Evolutionary conservation across 306 rosid species (phyloP), one percentile per base, ranked within the genome.

Genomic region (Rosa chinensis): DNA sequence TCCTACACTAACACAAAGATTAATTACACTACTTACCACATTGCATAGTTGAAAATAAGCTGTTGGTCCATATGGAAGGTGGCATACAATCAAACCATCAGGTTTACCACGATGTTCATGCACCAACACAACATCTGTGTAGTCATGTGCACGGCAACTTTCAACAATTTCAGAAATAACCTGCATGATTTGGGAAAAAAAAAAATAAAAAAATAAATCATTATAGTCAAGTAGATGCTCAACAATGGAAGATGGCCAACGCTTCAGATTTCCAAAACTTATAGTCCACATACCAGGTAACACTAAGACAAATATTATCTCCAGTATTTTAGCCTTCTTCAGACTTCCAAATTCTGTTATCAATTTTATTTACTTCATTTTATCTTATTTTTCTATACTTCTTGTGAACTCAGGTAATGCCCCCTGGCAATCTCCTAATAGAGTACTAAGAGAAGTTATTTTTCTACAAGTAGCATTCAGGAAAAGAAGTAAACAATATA

Each of bases 61-160:
- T 63, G 98, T 92, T 69, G 99, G 99, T 69, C 99, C 99, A 82
- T 81, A 93, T 59, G 99, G 98, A 42, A 92, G 84, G 84, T 95
- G 97, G 85, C 91, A 86, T 78, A 92, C 88, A 74, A 88, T 90
- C 80, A 95, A 83, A 70, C 96, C 99, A 90, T 90, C 98, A 20
- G 99, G 99, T 62, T 89, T 91, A 77, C 97, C 99, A 48, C 98
- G 97, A 85, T 95, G 98, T 81, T 95, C 99, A 84, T 95, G 98
- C 75, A 93, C 97, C 79, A 92, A 83, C 72, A 93, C 55, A 79
- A 95, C 94, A 89, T 92, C 98, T 3, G 98, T 91, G 82, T 84
- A 92, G 70, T 91, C 99, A 10, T 92, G 92, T 76, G 97, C 80
- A 6, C 98, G 96, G 66, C 99, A 91, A 80, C 96, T 85, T 77